A percentile compares a stretch with the other conserved stretches of the same genome.
Conservation (phyloP, 108 stramenopile genomes). For the Schizochytrium sp. region DNA sequence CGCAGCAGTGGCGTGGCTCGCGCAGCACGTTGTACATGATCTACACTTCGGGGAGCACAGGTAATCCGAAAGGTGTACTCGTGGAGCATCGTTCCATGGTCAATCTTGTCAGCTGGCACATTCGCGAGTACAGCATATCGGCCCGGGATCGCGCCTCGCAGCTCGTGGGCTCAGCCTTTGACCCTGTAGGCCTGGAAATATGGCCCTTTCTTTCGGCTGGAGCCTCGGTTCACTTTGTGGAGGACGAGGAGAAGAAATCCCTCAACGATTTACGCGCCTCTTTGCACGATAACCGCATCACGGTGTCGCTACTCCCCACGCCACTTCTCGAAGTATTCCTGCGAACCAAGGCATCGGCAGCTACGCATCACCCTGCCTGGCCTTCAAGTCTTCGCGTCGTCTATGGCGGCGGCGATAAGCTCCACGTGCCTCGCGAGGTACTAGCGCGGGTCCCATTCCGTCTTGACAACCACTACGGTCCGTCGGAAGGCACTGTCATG, state of each 20-base stretch:
- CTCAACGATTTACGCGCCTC: not conserved
- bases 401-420: constrained; percentile 9
- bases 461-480: constrained; percentile 8
- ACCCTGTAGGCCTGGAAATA: not conserved
- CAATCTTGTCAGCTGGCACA: not conserved
- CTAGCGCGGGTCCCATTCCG: not conserved
- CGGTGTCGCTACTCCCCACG: not conserved
- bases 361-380: not conserved
- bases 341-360: not conserved
- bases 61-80: constrained; percentile 28
- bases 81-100: constrained; percentile 22
- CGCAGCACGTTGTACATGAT: constrained; percentile 22
- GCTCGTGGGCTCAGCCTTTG: constrained; percentile 26
- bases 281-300: not conserved
- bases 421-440: not conserved
- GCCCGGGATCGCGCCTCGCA: not conserved
- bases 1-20: not conserved
- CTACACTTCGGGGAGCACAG: constrained; percentile 31
- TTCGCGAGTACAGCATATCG: not conserved
- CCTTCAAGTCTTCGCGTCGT: not conserved
- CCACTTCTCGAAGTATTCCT: not conserved
- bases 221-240: not conserved
- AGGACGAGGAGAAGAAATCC: not conserved
- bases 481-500: not conserved
- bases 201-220: not conserved